Conservation (phyloP, 495 filamentous ascomycete species). For the Trichoderma reesei region DNA sequence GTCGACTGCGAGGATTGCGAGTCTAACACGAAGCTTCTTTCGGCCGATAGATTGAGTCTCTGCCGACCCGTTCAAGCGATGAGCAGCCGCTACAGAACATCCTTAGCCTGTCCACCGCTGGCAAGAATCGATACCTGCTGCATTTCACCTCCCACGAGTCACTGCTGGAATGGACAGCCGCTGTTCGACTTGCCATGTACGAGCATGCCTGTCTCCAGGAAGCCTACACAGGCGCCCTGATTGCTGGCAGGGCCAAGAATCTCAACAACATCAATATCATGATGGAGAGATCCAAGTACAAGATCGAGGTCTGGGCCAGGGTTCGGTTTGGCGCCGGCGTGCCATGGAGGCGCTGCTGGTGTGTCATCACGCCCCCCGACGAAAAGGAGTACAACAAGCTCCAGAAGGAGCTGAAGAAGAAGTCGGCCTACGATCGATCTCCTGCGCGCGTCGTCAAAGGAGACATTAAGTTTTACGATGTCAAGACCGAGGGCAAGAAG, state of each 20-base stretch:
- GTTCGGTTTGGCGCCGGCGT: conserved; percentile 95
- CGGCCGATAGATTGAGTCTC: conserved; percentile 64
- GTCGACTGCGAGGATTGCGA: too few species aligned
- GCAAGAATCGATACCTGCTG: conserved; percentile 86
- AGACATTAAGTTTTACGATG: conserved; percentile 89
- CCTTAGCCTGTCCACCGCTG: conserved; percentile 88
- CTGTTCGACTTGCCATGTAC: conserved; percentile 88
- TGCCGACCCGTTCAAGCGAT: conserved; percentile 67
- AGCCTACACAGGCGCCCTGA: conserved; percentile 90
- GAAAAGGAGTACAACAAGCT: conserved; percentile 83
- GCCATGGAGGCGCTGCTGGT: conserved; percentile 94
- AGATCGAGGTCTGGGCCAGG: conserved; percentile 85
- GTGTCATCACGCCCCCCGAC: conserved; percentile 81
- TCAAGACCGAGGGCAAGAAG: conserved; percentile 57
- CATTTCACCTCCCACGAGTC: conserved; percentile 95
- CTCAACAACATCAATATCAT: conserved; percentile 83
- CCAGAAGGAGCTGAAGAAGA: conserved; percentile 77
- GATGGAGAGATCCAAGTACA: conserved; percentile 65
- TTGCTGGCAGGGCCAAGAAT: conserved; percentile 84
- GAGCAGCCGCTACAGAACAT: conserved; percentile 83
- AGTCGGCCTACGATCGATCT: conserved; percentile 68
- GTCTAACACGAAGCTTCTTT: too few species aligned
- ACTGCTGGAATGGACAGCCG: conserved; percentile 90
- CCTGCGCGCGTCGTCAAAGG: conserved; percentile 60
- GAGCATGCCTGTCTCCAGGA: conserved; percentile 91